Conservation (phyloP, 805 yeast genomes). For the Blastobotrys mokoenaii region DNA sequence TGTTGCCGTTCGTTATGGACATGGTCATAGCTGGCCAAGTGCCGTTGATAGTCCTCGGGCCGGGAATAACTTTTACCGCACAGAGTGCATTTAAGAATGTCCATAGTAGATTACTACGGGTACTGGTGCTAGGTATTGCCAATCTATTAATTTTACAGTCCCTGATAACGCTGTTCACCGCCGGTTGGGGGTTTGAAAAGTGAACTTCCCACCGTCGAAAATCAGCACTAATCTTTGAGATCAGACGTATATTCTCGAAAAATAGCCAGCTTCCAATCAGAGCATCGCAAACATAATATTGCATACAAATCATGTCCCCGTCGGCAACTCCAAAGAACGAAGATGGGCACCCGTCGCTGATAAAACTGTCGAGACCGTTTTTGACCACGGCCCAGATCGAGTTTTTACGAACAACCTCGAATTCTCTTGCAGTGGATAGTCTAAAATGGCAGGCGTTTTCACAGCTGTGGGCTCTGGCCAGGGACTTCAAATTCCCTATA, state of each 20-base stretch:
- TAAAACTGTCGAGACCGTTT: constrained; percentile 45
- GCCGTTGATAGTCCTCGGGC: constrained; percentile 3
- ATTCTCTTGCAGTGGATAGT: constrained; percentile 41
- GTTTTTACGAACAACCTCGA: constrained; percentile 40
- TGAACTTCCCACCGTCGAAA: too few species aligned
- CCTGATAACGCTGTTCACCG: too few species aligned
- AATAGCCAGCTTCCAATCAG: neutral
- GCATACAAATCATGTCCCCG: neutral
- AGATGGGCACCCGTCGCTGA: constrained; percentile 11
- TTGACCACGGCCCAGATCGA: constrained; percentile 47
- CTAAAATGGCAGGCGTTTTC: constrained; percentile 35
- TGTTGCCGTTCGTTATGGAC: constrained; percentile 1
- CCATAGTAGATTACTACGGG: too few species aligned
- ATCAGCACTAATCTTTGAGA: too few species aligned
- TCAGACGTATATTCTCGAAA: too few species aligned
- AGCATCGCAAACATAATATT: neutral
- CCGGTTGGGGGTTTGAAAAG: too few species aligned
- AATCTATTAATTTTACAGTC: too few species aligned
- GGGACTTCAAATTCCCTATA: constrained; percentile 38
- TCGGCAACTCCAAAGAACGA: neutral
- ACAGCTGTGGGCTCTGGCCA: constrained; percentile 15
- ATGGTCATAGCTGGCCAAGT: constrained; percentile 5
- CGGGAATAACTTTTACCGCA: constrained; percentile 2
- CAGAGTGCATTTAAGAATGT: neutral
- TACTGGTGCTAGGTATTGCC: too few species aligned